Conservation (phyloP, 176 grass and related monocot species). For the Tuctoria greenei region DNA sequence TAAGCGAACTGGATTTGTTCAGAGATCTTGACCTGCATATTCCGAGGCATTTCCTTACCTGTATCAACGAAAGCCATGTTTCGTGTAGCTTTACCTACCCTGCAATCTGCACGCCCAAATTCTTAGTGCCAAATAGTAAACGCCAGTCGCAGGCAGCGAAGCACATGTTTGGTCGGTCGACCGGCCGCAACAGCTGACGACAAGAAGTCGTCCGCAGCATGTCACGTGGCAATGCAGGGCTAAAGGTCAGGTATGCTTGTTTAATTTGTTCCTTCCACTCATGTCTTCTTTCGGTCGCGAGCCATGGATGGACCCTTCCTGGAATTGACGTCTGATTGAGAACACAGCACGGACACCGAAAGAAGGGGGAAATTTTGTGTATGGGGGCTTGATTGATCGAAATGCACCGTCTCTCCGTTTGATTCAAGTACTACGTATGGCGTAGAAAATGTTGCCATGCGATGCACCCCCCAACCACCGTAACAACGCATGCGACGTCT, state of each 20-base stretch:
- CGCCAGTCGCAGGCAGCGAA: neutral
- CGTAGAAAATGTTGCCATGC: neutral
- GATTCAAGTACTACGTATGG: too few relatives aligned
- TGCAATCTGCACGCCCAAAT: neutral
- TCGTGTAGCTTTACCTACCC: neutral
- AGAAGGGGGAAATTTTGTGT: neutral
- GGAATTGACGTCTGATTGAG: slow-evolving; percentile 23
- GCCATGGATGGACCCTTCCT: too few relatives aligned
- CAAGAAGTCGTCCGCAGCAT: slow-evolving; percentile 27
- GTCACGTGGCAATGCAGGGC: slow-evolving; percentile 28
- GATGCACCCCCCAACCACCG: neutral
- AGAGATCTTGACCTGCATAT: neutral
- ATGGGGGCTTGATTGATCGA: neutral
- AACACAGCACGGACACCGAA: neutral
- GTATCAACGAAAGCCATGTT: neutral
- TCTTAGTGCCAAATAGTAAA: neutral
- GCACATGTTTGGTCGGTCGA: slow-evolving; percentile 16
- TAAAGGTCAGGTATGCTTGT: slow-evolving; percentile 25
- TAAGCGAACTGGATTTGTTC: neutral
- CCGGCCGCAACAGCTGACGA: slow-evolving; percentile 20
- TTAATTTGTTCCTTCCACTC: too few relatives aligned
- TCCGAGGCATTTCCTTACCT: neutral
- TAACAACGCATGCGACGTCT: slow-evolving; percentile 31
- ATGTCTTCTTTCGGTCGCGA: neutral
- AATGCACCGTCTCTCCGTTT: neutral